Evolutionary conservation across 768 basidiomycete genomes (phyloP).

Genomic region (Candolleomyces eurysporus): DNA sequence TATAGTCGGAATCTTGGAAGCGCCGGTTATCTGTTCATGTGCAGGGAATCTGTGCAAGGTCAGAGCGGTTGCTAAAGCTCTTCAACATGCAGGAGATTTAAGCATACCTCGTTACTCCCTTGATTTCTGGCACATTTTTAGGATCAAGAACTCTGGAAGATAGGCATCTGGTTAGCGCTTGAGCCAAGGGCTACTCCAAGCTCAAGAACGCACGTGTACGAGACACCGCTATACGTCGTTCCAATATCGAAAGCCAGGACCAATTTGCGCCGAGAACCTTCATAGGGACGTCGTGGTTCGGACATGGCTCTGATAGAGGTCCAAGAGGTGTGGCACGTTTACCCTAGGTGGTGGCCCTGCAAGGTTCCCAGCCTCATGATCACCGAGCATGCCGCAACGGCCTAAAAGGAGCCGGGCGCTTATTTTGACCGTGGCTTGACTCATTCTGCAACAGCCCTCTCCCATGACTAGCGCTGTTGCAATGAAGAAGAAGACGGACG

Average conservation of each 20-base stretch:
- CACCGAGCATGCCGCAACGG: too few relatives aligned
- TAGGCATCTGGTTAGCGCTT: neutral
- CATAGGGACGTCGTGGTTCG: constrained; percentile 12
- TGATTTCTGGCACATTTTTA: constrained; percentile 18
- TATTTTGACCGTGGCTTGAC: too few relatives aligned
- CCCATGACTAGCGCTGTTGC: too few relatives aligned
- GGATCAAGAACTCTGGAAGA: constrained; percentile 37
- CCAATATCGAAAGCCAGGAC: constrained; percentile 41
- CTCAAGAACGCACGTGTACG: constrained; percentile 26
- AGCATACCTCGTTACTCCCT: constrained; percentile 19
- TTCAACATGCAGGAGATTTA: neutral
- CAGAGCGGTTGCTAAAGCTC: neutral
- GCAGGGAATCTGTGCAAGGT: constrained; percentile 37
- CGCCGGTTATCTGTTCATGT: constrained; percentile 38
- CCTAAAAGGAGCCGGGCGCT: too few relatives aligned
- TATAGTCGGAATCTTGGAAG: constrained; percentile 48
- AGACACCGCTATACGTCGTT: constrained; percentile 42
- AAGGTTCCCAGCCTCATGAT: too few relatives aligned
- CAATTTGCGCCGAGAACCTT: constrained; percentile 26
- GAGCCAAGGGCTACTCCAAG: neutral
- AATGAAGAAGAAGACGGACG: too few relatives aligned
- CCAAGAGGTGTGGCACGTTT: too few relatives aligned
- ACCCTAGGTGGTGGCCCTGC: too few relatives aligned
- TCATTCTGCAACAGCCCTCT: too few relatives aligned
- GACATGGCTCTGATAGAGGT: constrained; percentile 4